Base-by-base conservation (phyloP, 1,284 basidiomycete species). In the Volvariella surrecta region DNA sequence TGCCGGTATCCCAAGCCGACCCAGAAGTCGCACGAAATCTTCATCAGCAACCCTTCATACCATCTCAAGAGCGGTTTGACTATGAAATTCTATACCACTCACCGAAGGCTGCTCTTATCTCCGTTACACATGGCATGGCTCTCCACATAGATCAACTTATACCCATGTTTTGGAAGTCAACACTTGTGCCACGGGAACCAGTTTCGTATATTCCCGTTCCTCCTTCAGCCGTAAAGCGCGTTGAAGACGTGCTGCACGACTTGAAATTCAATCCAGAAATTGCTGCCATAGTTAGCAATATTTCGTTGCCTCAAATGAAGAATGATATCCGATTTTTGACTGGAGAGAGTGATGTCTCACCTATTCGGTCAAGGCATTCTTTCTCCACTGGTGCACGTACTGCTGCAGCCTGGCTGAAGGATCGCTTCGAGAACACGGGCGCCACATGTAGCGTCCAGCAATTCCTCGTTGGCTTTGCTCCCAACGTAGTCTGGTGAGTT, bases 401-500 rank as follows among this genome's bases (percentile, higher is more conserved):
- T 13, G 89, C 90, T 15, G 87, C 87, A 0, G 57, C 69, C 10
- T 94, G 87, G 87, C 70, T 93, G 48, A 82, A 80, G 62, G 63
- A 64, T 30, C 67, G 69, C 45, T 78, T 91, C 37, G 84, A 90
- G 61, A 63, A 64, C 3, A 76, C 80, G 0, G 90, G 90, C 2
- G 87, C 86, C 0, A 62, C 59, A 3, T 94, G 90, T 62, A 66
- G 74, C 50, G 67, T 88, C 28, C 70, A 71, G 50, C 55, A 63
- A 0, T 93, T 89, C 71, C 60, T 82, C 16, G 13, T 44, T 4
- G 88, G 85, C 10, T 91, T 89, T 55, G 71, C 86, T 4, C 89
- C 90, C 8, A 89, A 92, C 55, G 79, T 94, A 34, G 70, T 93
- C 47, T 93, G 90, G 82, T 83, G 53, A 30, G 65, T 51, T 15